Evolutionary conservation across 805 yeast genomes (phyloP), one percentile per base, ranked within the genome.

Genomic region (Myxozyma neotropica): DNA sequence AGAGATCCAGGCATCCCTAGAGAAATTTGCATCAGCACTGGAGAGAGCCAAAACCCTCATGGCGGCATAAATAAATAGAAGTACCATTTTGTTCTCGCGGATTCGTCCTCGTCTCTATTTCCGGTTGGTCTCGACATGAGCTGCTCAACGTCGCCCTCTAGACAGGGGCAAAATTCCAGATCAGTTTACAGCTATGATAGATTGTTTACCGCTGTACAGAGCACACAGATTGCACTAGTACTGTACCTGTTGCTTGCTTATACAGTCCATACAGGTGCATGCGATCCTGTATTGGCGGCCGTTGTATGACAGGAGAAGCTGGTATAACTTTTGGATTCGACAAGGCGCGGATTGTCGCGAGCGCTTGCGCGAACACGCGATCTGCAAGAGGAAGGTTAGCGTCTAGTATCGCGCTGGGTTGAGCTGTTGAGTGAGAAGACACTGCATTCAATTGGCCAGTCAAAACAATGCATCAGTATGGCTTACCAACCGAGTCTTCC

Each of bases 281-380:
- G 35, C 96, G 73, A 60, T 78, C 81, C 54, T 84, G 86, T 1
- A 88, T 80, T 0, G 94, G 91, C 0, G 96, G 96, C 27, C 92
- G 78, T 0, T 92, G 90, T 29, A 88, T 74, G 55, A 86, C 77
- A 4, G 87, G 80, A 13, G 55, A 56, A 6, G 43, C 31, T 3
- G 57, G 48, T 40, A 58, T 19, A 24, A 57, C 39, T 17, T 53
- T 60, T 13, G 67, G 49, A 29, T 58, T 59, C 1, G 93, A 85
- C 44, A 89, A 76, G 1, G 91, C 82, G 62, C 87, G 79, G 55
- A 89, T 87, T 3, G 94, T 88, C 44, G 91, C 78, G 60, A 89
- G 87, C 4, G 96, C 95, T 74, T 86, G 87, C 42, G 83, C 87
- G 73, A 89, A 89, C 5, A 89, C 93, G 51, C 89, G 82, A 74